These are phyloP conservation scores for Penicillium sp. DNA, from an alignment of 2,329 filamentous ascomycete species.

Conservation along the genomic window DNA sequence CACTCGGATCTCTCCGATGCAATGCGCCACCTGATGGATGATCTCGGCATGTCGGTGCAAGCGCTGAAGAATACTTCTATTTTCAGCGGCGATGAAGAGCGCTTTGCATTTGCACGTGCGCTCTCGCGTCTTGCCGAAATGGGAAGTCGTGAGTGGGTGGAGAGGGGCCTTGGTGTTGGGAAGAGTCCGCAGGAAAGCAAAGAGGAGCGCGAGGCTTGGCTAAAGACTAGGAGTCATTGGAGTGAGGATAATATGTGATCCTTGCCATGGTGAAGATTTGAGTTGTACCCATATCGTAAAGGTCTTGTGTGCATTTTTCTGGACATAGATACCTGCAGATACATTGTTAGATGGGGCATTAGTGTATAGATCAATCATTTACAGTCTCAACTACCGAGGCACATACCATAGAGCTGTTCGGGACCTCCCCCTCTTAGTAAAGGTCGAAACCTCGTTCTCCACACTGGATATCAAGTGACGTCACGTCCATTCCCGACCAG, in stretches of 20 bases:
- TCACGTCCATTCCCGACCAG: neutral
- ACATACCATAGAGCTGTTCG: no score
- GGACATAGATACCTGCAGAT: neutral
- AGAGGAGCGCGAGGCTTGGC: conserved; percentile 49
- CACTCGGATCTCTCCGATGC: conserved; percentile 60
- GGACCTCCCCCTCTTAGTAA: neutral
- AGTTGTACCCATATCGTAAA: no score
- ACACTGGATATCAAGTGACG: neutral
- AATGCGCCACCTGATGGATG: conserved; percentile 81
- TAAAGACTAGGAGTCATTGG: conserved; percentile 49
- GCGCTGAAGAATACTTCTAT: conserved; percentile 81
- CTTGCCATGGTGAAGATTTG: neutral
- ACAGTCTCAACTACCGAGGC: neutral
- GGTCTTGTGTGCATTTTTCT: neutral
- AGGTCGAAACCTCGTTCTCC: no score
- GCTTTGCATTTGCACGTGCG: conserved; percentile 91
- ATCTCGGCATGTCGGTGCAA: conserved; percentile 78
- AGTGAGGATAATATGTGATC: conserved; percentile 50
- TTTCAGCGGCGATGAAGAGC: conserved; percentile 92
- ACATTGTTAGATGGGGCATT: neutral
- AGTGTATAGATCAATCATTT: neutral
- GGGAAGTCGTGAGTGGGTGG: conserved; percentile 93
- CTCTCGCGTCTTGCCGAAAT: conserved; percentile 84
- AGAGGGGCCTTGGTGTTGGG: conserved; percentile 62
- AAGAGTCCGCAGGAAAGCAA: conserved; percentile 45